Evolutionary conservation across 139 green algal genomes (phyloP), one percentile per base, ranked within the genome.

Genomic region (Micractinium conductrix): DNA sequence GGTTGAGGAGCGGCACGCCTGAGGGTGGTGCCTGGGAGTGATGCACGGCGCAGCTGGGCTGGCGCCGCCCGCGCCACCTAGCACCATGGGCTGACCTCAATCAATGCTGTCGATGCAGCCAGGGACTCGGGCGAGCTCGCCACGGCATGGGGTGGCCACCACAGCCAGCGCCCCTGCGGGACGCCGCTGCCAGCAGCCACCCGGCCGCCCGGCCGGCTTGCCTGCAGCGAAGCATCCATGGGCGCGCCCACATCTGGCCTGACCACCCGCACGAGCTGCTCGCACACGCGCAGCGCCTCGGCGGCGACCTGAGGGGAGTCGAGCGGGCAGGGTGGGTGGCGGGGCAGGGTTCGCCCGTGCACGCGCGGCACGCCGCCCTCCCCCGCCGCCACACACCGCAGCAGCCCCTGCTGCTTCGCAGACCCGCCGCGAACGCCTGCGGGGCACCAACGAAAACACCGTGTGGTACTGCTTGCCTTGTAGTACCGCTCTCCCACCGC

Each of bases 401-500:
- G 12, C 48, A 10, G 16, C 16, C 16, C 10, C 48, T 24, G 12
- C 16, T 10, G 48, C 48, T 24, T 58, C 16, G 48, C 48, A 58
- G 48, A 10, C 10, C 48, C 58, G 58, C 58, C 30, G n/a, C n/a
- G n/a, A n/a, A n/a, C n/a, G n/a, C n/a, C n/a, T n/a, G n/a, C n/a
- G n/a, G n/a, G n/a, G n/a, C n/a, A 65, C 5, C 58, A 65, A 65
- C 58, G 19, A 24, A 65, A 65, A 65, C 58, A 24, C 26, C 58
- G 26, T 28, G 58, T n/a, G 33, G 6, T 22, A 62, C 2, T 62
- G 53, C 53, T 62, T 62, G 53, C 93, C 87, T 97, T 98, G 93
- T 98, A 99, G 90, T 99, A 99, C 4, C 93, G 87, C 65, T 99
- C 95, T 0, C 40, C 82, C 6, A 90, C 91, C 22, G 87, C 84